Percentiles rank a stretch among this genome's conserved stretches.
phyloP scores from a whole-genome alignment of 2,329 filamentous ascomycete genomes.

The Curvularia sp. region DNA sequence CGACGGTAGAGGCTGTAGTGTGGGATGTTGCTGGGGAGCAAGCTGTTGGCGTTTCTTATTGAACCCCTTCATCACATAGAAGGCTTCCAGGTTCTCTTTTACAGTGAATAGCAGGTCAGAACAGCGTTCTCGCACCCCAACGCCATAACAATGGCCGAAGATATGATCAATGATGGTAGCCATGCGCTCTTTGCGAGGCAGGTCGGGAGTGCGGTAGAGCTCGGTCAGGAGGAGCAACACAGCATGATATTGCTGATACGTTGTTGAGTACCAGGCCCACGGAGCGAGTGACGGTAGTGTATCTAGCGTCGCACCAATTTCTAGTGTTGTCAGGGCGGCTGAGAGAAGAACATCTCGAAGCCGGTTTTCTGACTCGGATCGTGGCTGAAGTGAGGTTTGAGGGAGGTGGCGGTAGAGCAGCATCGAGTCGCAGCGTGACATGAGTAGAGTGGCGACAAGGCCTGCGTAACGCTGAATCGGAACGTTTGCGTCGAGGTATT shows the following conservation, averaged over 20 bases:
- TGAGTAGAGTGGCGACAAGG: slow-evolving; percentile 47
- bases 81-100: slow-evolving; percentile 50
- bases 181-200: slow-evolving; percentile 47
- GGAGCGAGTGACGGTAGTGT: slow-evolving; percentile 45
- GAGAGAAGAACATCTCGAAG: slow-evolving; percentile 48
- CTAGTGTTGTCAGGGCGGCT: slow-evolving; percentile 46
- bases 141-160: slow-evolving; percentile 50
- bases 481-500: slow-evolving; percentile 41
- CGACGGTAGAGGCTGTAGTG: slow-evolving; percentile 32
- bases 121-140: slow-evolving; percentile 46
- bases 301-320: slow-evolving; percentile 50
- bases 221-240: slow-evolving; percentile 49
- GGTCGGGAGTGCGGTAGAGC: slow-evolving; percentile 47
- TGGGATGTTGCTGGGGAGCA: slow-evolving; percentile 39
- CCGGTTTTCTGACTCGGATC: slow-evolving; percentile 47
- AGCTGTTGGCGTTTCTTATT: slow-evolving; percentile 37
- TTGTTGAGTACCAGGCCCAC: slow-evolving; percentile 50
- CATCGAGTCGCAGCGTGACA: slow-evolving; percentile 51
- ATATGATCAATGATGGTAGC: slow-evolving; percentile 51
- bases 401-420: slow-evolving; percentile 49
- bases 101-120: slow-evolving; percentile 47
- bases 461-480: slow-evolving; percentile 50
- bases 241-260: slow-evolving; percentile 50
- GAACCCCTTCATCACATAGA: slow-evolving; percentile 50
- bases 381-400: slow-evolving; percentile 42